phyloP scores from a whole-genome alignment of 139 green algal genomes.

The Trebouxia sp. region DNA sequence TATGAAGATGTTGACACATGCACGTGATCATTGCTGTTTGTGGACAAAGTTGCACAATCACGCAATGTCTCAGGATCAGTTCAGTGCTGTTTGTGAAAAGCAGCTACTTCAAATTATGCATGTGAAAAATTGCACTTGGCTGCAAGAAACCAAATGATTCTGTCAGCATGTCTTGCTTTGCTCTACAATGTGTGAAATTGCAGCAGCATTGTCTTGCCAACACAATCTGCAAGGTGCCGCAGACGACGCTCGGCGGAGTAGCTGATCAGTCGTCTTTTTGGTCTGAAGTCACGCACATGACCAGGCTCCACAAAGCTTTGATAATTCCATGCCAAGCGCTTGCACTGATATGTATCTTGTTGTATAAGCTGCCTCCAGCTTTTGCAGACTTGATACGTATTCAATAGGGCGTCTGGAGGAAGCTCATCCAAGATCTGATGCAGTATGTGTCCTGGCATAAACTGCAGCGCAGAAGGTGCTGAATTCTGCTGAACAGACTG shows the following conservation, averaged over 20 bases:
- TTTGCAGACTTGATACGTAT: neutral
- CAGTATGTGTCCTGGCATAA: neutral
- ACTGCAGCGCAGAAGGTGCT: neutral
- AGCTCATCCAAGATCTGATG: neutral
- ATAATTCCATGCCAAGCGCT: neutral
- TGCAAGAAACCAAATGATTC: no score
- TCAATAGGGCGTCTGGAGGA: neutral
- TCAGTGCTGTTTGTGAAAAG: no score
- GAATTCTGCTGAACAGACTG: neutral
- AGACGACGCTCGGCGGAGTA: neutral
- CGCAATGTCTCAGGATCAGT: no score
- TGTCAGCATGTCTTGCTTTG: no score
- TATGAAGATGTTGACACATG: no score
- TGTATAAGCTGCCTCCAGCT: neutral
- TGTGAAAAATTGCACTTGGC: no score
- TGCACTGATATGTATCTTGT: neutral
- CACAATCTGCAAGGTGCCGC: neutral
- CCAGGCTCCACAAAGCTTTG: constrained; percentile 16
- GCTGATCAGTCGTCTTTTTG: neutral
- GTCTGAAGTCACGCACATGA: neutral
- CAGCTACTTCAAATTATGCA: no score
- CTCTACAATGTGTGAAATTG: neutral
- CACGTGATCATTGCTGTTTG: no score
- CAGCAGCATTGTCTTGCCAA: constrained; percentile 19
- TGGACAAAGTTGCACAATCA: no score